phyloP scores from a whole-genome alignment of 2,329 filamentous ascomycete species.

The Xylariaceae sp. region DNA sequence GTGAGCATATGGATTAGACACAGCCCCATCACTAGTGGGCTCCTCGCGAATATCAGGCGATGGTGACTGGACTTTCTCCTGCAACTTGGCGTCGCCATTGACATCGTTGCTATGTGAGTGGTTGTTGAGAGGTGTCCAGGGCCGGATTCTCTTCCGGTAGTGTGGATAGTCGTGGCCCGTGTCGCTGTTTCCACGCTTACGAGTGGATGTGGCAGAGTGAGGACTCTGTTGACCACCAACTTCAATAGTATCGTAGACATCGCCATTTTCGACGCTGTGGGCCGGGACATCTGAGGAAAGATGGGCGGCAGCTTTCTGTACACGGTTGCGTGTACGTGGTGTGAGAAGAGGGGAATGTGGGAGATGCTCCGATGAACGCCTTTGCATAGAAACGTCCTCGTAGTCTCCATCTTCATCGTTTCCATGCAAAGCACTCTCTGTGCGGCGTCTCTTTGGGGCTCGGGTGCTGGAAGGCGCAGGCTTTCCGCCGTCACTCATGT shows the following conservation, averaged over 20 bases:
- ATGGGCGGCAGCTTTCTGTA: slow-evolving; percentile 30
- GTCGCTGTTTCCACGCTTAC: no score
- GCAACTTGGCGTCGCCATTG: slow-evolving; percentile 33
- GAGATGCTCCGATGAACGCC: slow-evolving; percentile 31
- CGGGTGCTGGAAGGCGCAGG: slow-evolving; percentile 25
- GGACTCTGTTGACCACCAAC: slow-evolving; percentile 39
- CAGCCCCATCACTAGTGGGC: slow-evolving; percentile 1
- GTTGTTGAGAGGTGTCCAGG: slow-evolving; percentile 40
- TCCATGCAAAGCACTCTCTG: slow-evolving; percentile 25
- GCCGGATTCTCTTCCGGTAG: slow-evolving; percentile 43
- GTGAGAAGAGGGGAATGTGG: slow-evolving; percentile 19
- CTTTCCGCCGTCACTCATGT: slow-evolving; percentile 27
- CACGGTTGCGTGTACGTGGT: slow-evolving; percentile 24
- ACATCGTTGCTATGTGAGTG: slow-evolving; percentile 41
- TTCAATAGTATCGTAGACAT: slow-evolving; percentile 54
- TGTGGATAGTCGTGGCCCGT: no score
- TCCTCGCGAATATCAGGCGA: background rate
- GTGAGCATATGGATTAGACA: slow-evolving; percentile 20
- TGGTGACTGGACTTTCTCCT: background rate
- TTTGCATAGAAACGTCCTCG: slow-evolving; percentile 24
- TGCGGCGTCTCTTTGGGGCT: slow-evolving; percentile 30
- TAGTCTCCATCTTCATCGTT: slow-evolving; percentile 26
- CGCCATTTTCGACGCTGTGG: slow-evolving; percentile 38
- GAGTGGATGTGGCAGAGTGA: no score
- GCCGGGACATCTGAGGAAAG: slow-evolving; percentile 25